Base-by-base conservation (phyloP, 2,329 filamentous ascomycete species). In the Diaporthe helianthi region DNA sequence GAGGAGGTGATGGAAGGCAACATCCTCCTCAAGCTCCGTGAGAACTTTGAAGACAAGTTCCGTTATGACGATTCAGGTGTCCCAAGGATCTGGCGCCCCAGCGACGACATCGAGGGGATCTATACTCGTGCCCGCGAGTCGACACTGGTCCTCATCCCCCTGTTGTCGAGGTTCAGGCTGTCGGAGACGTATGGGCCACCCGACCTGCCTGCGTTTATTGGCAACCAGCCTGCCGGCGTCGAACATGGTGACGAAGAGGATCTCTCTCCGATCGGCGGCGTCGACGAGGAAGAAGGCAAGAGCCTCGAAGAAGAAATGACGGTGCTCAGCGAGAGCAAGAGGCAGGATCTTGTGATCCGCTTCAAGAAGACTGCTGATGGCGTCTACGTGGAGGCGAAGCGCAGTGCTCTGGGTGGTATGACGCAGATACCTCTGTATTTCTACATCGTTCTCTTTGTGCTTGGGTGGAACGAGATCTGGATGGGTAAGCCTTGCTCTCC, bases 1-100 rank as follows among this genome's bases (percentile, higher is more conserved):
- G 96, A 99, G 77, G 96, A 99, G 81, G 93, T 98, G 77, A 97
- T 97, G 90, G 96, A 98, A 82, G 95, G 95, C 76, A 99, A 98
- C 77, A 90, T 99, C 66, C 84, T 98, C 41, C 85, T 98, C 74
- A 99, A 99, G 84, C 88, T 99, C 64, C 90, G 96, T 44, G 96
- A 99, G 80, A 98, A 98, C 83, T 99, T 99, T 74, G 96, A 99
- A 81, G 96, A 99, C 83, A 98, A 97, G 81, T 99, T 99, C 87
- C 91, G 96, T 73, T 99, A 99, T 76, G 96, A 99, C 76, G 94
- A 98, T 70, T 90, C 90, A 8, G 96, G 96, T 31, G 96, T 99
- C 5, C 96, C 96, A 6, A 88, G 96, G 70, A 97, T 99, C 80
- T 99, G 96, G 96, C 90, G 94, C 29, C 96, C 96, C 1, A 94